Base-by-base conservation (phyloP, 2,329 filamentous ascomycete genomes). In the Fusarium albidum region DNA sequence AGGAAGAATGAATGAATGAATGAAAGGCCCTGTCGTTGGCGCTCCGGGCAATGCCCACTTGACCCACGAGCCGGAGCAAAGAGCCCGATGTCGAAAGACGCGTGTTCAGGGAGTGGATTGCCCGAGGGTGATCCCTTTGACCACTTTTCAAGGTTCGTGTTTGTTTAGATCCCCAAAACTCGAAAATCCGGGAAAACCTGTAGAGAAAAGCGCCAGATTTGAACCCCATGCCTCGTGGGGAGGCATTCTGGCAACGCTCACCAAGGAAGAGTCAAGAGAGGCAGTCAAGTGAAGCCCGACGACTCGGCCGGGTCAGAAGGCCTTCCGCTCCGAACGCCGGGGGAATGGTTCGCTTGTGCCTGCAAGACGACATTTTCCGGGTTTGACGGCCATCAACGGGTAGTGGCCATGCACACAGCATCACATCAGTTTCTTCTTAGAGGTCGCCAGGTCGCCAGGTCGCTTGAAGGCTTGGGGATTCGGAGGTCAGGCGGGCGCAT, bases 321-420 rank as follows among this genome's bases (percentile, higher is more conserved):
- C 48, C 33, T 58, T 38, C 61, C 53, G 53, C 45, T 51, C 45
- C 45, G 48, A 57, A 44, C 53, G 42, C 57, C 57, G 44, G 44
- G 39, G 33, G 39, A 62, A 54, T 61, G 58, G 58, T 48, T 59
- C 48, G 47, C 44, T 51, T 25, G 59, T 62, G 31, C 59, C 59
- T 62, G 55, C 41, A 55, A 41, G 37, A 62, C 42, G 43, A 41
- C 8, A 11, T 14, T 38, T 27, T 49, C 25, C 21, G 21, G 21
- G 21, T 21, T 21, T 21, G 21, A 21, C 21, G 21, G 21, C n/a
- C n/a, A n/a, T n/a, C n/a, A n/a, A n/a, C n/a, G n/a, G n/a, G n/a
- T n/a, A n/a, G n/a, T n/a, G n/a, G n/a, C n/a, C n/a, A n/a, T n/a
- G n/a, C n/a, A n/a, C n/a, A n/a, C n/a, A 32, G 7, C 18, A 33